These are phyloP conservation scores for Aspergillus panamensis DNA, from an alignment of 495 filamentous ascomycete species.

Conservation along the genomic window DNA sequence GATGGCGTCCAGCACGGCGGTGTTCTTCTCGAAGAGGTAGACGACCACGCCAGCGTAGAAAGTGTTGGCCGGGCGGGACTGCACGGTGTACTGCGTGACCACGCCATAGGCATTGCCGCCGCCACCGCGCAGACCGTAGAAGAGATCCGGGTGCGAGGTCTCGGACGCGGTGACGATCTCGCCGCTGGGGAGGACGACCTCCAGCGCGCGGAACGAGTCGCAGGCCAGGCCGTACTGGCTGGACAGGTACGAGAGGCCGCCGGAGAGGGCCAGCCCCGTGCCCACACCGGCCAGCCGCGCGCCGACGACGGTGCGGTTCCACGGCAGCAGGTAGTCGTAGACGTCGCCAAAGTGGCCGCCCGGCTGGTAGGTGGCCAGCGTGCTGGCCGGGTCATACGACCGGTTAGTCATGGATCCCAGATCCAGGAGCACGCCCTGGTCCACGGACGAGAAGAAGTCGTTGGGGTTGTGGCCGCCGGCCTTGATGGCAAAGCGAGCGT, in stretches of 20 bases:
- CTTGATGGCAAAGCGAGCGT: slow-evolving; percentile 13
- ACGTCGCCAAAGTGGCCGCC: slow-evolving; percentile 11
- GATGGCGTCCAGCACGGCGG: slow-evolving; percentile 8
- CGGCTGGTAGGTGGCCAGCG: slow-evolving; percentile 10
- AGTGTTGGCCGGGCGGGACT: slow-evolving; percentile 8
- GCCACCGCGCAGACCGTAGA: slow-evolving; percentile 13
- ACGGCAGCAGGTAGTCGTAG: slow-evolving; percentile 8
- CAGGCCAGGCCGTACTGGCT: slow-evolving; percentile 13
- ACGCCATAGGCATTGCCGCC: slow-evolving; percentile 15
- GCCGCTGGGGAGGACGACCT: slow-evolving; percentile 12
- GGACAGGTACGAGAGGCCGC: slow-evolving; percentile 14
- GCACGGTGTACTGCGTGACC: slow-evolving; percentile 15
- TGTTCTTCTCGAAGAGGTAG: slow-evolving; percentile 14
- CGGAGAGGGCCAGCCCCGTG: slow-evolving; percentile 9
- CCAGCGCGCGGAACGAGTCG: slow-evolving; percentile 14
- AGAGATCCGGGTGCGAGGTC: slow-evolving; percentile 2
- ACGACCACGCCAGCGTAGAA: slow-evolving; percentile 11
- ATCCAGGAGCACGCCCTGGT: slow-evolving; percentile 12
- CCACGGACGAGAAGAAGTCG: slow-evolving; percentile 13
- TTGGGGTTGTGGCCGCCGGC: slow-evolving; percentile 15
- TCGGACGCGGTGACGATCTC: slow-evolving; percentile 8
- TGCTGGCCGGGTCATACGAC: slow-evolving; percentile 1
- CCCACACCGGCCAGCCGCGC: slow-evolving; percentile 11
- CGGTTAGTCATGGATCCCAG: slow-evolving; percentile 1
- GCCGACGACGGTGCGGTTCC: slow-evolving; percentile 14